Conservation (phyloP, 345 rosid genomes). For the Syzygium aqueum region DNA sequence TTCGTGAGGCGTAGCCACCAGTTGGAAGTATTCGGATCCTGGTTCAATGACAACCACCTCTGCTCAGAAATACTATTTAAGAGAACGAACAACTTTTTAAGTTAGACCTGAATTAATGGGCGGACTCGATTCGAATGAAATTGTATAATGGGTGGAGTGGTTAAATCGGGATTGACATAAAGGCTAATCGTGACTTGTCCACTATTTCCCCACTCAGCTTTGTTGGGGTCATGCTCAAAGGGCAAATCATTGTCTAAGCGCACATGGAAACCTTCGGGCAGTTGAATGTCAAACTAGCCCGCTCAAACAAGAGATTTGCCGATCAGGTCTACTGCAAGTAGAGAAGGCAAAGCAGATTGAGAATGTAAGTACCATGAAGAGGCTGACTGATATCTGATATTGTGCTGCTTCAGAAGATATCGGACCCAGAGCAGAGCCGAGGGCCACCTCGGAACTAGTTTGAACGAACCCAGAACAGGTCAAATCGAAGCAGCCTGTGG, state of each 20-base stretch:
- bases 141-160: neutral
- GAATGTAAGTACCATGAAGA: slow-evolving; percentile 14
- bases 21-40: slow-evolving; percentile 32
- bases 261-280: neutral
- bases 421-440: slow-evolving; percentile 17
- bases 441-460: slow-evolving; percentile 5
- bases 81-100: neutral
- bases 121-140: neutral
- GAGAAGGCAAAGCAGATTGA: neutral
- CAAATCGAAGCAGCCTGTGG: slow-evolving; percentile 33
- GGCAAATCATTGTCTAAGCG: neutral
- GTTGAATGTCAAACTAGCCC: neutral
- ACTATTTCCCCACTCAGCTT: too few relatives aligned
- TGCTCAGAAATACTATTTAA: neutral
- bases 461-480: slow-evolving; percentile 45
- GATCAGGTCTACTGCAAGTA: neutral
- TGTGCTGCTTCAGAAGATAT: slow-evolving; percentile 9
- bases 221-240: neutral
- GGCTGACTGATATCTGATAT: slow-evolving; percentile 7
- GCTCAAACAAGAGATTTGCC: neutral
- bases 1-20: slow-evolving; percentile 34
- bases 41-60: neutral
- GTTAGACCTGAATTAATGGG: neutral
- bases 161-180: neutral
- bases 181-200: too few relatives aligned